Evolutionary conservation across 1,139 yeast genomes (phyloP).

Genomic region (Scheffersomyces cryptocercus): DNA sequence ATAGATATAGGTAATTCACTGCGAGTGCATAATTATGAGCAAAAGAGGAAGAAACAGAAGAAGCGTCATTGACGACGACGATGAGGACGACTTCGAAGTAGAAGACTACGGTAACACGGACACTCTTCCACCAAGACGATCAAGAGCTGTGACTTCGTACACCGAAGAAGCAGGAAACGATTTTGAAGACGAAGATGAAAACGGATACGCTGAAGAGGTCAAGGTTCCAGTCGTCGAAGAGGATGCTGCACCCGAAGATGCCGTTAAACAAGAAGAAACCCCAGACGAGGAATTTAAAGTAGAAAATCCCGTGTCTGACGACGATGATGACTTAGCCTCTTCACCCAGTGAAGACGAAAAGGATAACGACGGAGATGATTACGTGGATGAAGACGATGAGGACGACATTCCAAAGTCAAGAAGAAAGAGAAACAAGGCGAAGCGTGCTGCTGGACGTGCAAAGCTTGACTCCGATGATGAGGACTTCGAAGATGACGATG

Average conservation of each 20-base stretch:
- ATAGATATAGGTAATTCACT: too few relatives aligned
- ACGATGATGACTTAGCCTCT: slow-evolving; percentile 10
- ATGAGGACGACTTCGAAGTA: slow-evolving; percentile 17
- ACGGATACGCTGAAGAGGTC: slow-evolving; percentile 6
- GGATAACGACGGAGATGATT: slow-evolving; percentile 24
- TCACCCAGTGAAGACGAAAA: slow-evolving; percentile 15
- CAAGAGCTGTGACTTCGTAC: slow-evolving; percentile 4
- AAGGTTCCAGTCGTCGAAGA: slow-evolving; percentile 8
- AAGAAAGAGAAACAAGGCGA: slow-evolving; percentile 1
- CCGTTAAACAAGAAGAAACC: slow-evolving; percentile 2
- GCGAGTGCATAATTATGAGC: too few relatives aligned
- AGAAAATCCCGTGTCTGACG: slow-evolving; percentile 17
- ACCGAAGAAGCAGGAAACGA: slow-evolving; percentile 18
- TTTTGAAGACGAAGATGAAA: slow-evolving; percentile 14
- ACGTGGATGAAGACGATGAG: slow-evolving; percentile 15
- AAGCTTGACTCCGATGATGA: slow-evolving; percentile 12
- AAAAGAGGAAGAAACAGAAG: slow-evolving; percentile 16
- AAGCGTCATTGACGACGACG: slow-evolving; percentile 15
- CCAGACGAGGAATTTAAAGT: slow-evolving; percentile 5
- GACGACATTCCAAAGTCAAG: slow-evolving; percentile 9
- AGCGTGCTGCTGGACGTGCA: neutral
- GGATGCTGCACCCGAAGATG: slow-evolving; percentile 7
- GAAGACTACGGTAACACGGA: slow-evolving; percentile 17
- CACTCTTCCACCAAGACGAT: slow-evolving; percentile 3
- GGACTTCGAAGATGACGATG: slow-evolving; percentile 15